phyloP scores from a whole-genome alignment of 768 basidiomycete genomes.

The Boletellus ananiceps region DNA sequence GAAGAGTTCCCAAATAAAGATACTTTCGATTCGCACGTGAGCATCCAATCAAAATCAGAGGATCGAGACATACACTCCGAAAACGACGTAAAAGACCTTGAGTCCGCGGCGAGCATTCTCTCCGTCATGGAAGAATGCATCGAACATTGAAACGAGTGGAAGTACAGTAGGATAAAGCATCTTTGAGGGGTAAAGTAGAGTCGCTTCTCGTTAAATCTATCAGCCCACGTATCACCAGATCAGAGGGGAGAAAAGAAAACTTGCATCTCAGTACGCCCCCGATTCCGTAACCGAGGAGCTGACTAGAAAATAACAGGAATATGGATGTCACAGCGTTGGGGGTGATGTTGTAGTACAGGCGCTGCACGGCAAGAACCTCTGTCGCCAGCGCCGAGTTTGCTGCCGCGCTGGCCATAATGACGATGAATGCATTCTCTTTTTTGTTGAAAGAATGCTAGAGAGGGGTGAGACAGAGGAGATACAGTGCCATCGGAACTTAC shows the following conservation, averaged over 20 bases:
- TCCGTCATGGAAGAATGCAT: slow-evolving; percentile 40
- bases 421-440: slow-evolving; percentile 55
- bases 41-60: slow-evolving; percentile 10
- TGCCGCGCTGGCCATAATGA: slow-evolving; percentile 54
- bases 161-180: slow-evolving; percentile 39
- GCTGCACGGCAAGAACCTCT: slow-evolving; percentile 51
- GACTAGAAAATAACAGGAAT: slow-evolving; percentile 36
- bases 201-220: slow-evolving; percentile 12
- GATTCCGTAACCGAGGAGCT: slow-evolving; percentile 49
- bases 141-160: slow-evolving; percentile 24
- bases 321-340: slow-evolving; percentile 44
- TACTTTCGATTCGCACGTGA: slow-evolving; percentile 23
- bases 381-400: slow-evolving; percentile 51
- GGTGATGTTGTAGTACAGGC: slow-evolving; percentile 48
- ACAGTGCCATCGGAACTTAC: neutral
- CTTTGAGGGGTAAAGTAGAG: slow-evolving; percentile 41
- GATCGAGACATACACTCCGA: slow-evolving; percentile 27
- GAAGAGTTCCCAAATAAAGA: slow-evolving; percentile 28
- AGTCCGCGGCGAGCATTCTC: slow-evolving; percentile 38
- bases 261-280: slow-evolving; percentile 48
- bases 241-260: slow-evolving; percentile 3
- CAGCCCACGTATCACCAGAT: neutral
- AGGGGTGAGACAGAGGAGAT: neutral
- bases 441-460: slow-evolving; percentile 55
- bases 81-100: slow-evolving; percentile 26